Conservation (phyloP, 805 yeast species). For the Scheffersomyces lignosus region DNA sequence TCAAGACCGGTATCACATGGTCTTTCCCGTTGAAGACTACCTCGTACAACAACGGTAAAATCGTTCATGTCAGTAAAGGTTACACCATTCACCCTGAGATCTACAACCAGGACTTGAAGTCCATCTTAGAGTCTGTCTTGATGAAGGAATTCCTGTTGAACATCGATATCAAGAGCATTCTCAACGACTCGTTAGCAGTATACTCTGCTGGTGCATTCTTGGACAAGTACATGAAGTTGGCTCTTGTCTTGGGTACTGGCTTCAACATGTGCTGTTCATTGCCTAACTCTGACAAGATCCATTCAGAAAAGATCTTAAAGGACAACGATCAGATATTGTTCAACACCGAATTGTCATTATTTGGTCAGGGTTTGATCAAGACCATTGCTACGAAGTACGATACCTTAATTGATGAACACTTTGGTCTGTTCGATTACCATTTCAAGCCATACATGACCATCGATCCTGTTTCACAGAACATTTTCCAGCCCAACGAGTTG, state of each 20-base stretch:
- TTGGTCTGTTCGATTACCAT: slow-evolving; percentile 15
- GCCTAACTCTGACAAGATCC: slow-evolving; percentile 14
- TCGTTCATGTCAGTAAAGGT: slow-evolving; percentile 63
- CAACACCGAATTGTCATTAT: slow-evolving; percentile 58
- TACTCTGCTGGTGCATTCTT: slow-evolving; percentile 51
- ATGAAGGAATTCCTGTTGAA: slow-evolving; percentile 17
- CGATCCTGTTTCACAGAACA: slow-evolving; percentile 20
- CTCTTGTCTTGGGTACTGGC: slow-evolving; percentile 71
- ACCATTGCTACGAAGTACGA: slow-evolving; percentile 40
- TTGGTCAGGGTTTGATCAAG: slow-evolving; percentile 41
- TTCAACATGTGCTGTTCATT: slow-evolving; percentile 52
- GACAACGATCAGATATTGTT: slow-evolving; percentile 22
- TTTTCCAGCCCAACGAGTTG: slow-evolving; percentile 59
- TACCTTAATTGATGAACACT: slow-evolving; percentile 34
- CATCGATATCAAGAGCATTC: slow-evolving; percentile 44
- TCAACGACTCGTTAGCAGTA: slow-evolving; percentile 70
- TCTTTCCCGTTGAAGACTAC: slow-evolving; percentile 53
- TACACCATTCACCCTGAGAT: slow-evolving; percentile 47
- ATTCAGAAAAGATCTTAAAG: slow-evolving; percentile 10
- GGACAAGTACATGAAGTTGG: slow-evolving; percentile 40
- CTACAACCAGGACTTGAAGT: slow-evolving; percentile 40
- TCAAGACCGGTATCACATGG: slow-evolving; percentile 54
- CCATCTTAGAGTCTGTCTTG: slow-evolving; percentile 38
- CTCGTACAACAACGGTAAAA: slow-evolving; percentile 42
- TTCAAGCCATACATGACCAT: slow-evolving; percentile 32